phyloP scores from a whole-genome alignment of 1,284 basidiomycete species.

The Hymenochaete sp. region DNA sequence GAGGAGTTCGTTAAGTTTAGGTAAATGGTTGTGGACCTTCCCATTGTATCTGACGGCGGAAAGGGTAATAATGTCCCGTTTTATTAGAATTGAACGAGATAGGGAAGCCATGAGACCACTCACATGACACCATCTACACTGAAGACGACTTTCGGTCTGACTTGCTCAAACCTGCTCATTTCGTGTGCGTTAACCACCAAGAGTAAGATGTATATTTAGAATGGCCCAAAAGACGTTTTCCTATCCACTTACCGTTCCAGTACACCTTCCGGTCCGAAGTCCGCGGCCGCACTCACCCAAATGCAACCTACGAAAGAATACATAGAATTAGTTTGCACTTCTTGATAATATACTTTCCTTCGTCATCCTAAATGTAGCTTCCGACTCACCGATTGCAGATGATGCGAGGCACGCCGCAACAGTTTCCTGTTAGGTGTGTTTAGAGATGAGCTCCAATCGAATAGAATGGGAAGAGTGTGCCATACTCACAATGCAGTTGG shows the following conservation, averaged over 20 bases:
- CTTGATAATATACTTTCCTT: background rate
- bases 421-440: slow-evolving; percentile 44
- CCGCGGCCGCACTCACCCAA: slow-evolving; percentile 81
- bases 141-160: slow-evolving; percentile 66
- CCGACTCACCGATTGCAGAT: slow-evolving; percentile 49
- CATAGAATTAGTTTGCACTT: too few relatives aligned
- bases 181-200: background rate
- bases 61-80: too few relatives aligned
- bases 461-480: slow-evolving; percentile 17
- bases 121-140: slow-evolving; percentile 66
- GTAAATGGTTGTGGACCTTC: slow-evolving; percentile 60
- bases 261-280: slow-evolving; percentile 79
- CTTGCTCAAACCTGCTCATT: slow-evolving; percentile 60
- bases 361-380: background rate
- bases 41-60: slow-evolving; percentile 50
- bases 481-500: slow-evolving; percentile 71
- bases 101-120: slow-evolving; percentile 20
- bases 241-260: slow-evolving; percentile 63
- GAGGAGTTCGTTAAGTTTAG: slow-evolving; percentile 54
- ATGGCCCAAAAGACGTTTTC: too few relatives aligned
- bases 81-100: slow-evolving; percentile 2
- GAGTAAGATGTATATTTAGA: background rate
- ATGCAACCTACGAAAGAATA: slow-evolving; percentile 40
- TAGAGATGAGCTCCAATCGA: background rate
- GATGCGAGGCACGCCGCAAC: slow-evolving; percentile 70